Evolutionary conservation across 352 stramenopile species (phyloP), one percentile per base, ranked within the genome.

Genomic region (Phytophthora fragariaefolia): DNA sequence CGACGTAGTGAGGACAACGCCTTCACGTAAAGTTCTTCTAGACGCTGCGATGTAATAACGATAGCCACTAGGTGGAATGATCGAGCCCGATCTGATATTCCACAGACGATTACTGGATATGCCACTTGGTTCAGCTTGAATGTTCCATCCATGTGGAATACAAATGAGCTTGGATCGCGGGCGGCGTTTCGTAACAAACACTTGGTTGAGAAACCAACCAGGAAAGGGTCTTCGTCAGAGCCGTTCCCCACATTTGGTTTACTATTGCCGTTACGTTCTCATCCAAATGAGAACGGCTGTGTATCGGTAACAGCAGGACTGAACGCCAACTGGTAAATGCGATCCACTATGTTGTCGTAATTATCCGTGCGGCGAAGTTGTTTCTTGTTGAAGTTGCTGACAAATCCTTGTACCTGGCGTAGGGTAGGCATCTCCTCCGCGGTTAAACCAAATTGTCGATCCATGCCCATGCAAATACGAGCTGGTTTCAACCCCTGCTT

Each of bases 61-160:
- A 73, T 36, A 20, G 65, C 57, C 2, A 71, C 55, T 4, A 24
- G 26, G 23, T 43, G 38, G 49, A 65, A 65, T 4, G 54, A 43
- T 5, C 63, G 23, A 0, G 7, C 28, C 3, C 4, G 2, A 24
- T 60, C 30, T 4, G 36, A 48, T 32, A 65, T 42, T 4, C 63
- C 54, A 45, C 53, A 71, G 3, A 71, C 63, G 49, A 65, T 24
- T 2, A 65, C 24, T 18, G 63, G 47, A 38, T 59, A 71, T 8
- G 23, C 46, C 17, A 47, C 50, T 26, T 43, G 3, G 48, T 65
- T 71, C 6, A 65, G 30, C 47, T 71, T 71, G 28, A 65, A 71
- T 4, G 53, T 71, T 27, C 53, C 54, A 13, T 71, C 54, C 24
- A 70, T 45, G 27, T 64, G 53, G 34, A 70, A 47, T 6, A 64